Evolutionary conservation across 78 protist genomes (phyloP).

Genomic region (Dictyostelium firmibasis): DNA sequence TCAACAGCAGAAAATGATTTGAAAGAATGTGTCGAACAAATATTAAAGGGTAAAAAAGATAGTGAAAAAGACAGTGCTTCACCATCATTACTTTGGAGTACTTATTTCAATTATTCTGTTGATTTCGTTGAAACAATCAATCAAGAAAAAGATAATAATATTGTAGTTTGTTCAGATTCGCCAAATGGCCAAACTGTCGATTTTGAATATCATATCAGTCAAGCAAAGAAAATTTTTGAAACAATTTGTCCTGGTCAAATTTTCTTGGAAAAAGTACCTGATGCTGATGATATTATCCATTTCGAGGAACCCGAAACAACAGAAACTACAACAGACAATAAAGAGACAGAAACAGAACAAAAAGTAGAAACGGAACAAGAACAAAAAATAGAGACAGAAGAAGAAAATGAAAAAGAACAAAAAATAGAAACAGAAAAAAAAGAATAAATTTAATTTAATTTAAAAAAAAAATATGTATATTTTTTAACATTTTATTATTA

Average conservation of each 20-base stretch:
- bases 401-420: background rate
- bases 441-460: background rate
- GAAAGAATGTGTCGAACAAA: background rate
- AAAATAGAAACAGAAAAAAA: background rate
- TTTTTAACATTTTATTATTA: too few species aligned
- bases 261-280: conserved; percentile 60
- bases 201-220: conserved; percentile 9
- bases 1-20: conserved; percentile 43
- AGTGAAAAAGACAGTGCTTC: background rate
- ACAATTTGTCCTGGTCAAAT: conserved; percentile 4
- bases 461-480: background rate
- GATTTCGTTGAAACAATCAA: background rate
- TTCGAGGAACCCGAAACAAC: background rate
- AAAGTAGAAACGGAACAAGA: background rate
- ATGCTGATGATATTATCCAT: conserved; percentile 57
- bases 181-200: conserved; percentile 35
- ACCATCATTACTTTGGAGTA: conserved; percentile 25
- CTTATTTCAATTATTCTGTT: conserved; percentile 23
- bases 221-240: conserved; percentile 37
- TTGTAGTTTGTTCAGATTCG: conserved; percentile 42
- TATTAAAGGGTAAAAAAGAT: background rate
- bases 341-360: background rate
- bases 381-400: background rate
- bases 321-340: background rate
- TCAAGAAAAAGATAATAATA: background rate